Conservation (phyloP, 352 stramenopile genomes). For the Pythium graminicola region DNA sequence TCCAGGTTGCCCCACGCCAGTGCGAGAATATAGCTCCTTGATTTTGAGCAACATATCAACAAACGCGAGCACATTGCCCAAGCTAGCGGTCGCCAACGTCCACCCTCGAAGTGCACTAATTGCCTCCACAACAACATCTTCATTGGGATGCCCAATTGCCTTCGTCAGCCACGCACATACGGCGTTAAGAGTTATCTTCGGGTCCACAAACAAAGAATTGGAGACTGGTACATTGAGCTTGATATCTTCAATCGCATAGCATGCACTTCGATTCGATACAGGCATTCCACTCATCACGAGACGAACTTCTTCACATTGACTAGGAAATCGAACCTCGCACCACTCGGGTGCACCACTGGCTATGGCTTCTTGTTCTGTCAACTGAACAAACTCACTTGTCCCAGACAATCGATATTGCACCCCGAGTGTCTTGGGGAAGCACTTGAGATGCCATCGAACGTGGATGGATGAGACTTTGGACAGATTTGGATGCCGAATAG, state of each 20-base stretch:
- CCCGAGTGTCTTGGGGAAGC: constrained; percentile 41
- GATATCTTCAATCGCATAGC: constrained; percentile 64
- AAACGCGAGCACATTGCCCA: constrained; percentile 64
- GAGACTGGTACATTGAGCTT: constrained; percentile 48
- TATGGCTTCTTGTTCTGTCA: constrained; percentile 26
- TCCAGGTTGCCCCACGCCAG: background rate
- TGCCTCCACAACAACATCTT: constrained; percentile 56
- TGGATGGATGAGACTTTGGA: constrained; percentile 49
- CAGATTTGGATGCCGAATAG: constrained; percentile 33
- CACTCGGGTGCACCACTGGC: constrained; percentile 23
- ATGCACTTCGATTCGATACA: constrained; percentile 52
- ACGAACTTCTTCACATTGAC: constrained; percentile 37
- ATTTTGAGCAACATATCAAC: constrained; percentile 55
- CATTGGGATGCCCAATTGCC: constrained; percentile 35
- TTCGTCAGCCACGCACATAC: constrained; percentile 61
- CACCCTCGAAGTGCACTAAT: constrained; percentile 56
- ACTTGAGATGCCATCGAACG: constrained; percentile 69
- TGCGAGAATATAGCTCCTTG: constrained; percentile 11
- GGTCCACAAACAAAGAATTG: constrained; percentile 57
- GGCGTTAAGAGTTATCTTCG: constrained; percentile 44
- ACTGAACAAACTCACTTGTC: constrained; percentile 33
- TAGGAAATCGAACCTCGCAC: constrained; percentile 40
- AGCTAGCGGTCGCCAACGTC: constrained; percentile 73
- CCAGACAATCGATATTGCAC: constrained; percentile 46
- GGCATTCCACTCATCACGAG: constrained; percentile 64